phyloP scores from a whole-genome alignment of 768 basidiomycete species.

The Boletus barrowsii region DNA sequence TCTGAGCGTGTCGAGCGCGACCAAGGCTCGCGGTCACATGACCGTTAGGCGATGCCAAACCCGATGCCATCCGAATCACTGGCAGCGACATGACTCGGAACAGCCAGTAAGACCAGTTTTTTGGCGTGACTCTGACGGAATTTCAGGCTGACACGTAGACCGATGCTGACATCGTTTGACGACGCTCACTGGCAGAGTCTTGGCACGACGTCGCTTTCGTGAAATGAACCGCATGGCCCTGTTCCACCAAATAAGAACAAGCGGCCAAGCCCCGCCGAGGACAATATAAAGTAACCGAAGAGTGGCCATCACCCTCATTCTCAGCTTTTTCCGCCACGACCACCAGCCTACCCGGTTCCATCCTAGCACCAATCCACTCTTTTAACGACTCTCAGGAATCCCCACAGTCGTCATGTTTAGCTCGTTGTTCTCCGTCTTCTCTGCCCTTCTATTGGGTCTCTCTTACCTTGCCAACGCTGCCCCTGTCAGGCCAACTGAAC shows the following conservation, averaged over 20 bases:
- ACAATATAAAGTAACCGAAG: constrained; percentile 17
- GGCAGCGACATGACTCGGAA: too few relatives aligned
- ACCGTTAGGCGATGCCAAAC: too few relatives aligned
- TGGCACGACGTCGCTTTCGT: neutral
- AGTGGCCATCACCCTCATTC: neutral
- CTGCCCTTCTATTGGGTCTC: constrained; percentile 30
- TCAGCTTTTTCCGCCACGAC: neutral
- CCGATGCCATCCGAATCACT: too few relatives aligned
- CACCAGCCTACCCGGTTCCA: neutral
- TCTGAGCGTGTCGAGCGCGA: too few relatives aligned
- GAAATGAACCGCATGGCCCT: constrained; percentile 3
- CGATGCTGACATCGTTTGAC: too few relatives aligned
- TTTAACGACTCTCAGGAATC: constrained; percentile 11
- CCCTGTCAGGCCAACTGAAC: constrained; percentile 26
- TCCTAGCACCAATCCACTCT: constrained; percentile 14
- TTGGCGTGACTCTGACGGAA: neutral
- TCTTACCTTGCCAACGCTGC: constrained; percentile 27
- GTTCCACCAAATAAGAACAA: constrained; percentile 24
- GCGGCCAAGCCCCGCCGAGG: neutral
- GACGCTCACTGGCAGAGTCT: too few relatives aligned
- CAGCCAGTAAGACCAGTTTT: too few relatives aligned
- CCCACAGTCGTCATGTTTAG: constrained; percentile 20
- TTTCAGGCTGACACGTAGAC: neutral
- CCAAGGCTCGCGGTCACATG: too few relatives aligned
- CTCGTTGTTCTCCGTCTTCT: constrained; percentile 25